Evolutionary conservation across 352 stramenopile species (phyloP).

Genomic region (Phytophthora cactorum): DNA sequence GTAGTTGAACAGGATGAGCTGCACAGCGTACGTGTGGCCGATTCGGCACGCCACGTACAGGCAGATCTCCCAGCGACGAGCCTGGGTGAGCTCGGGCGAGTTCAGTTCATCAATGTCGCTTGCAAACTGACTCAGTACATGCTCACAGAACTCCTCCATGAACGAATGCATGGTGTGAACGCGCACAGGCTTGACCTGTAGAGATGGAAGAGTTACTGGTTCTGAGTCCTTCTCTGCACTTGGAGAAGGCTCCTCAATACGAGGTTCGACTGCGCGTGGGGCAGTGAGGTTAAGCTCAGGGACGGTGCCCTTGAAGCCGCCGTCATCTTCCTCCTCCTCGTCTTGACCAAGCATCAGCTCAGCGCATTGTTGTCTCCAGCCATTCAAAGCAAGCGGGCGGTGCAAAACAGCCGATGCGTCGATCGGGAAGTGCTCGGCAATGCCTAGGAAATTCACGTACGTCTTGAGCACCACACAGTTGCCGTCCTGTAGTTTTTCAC

Average conservation of each 20-base stretch:
- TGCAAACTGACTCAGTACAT: conserved; percentile 65
- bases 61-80: conserved; percentile 76
- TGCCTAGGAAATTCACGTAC: conserved; percentile 61
- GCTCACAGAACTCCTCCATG: conserved; percentile 83
- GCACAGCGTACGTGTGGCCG: conserved; percentile 73
- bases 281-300: conserved; percentile 24
- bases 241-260: conserved; percentile 19
- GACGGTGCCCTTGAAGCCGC: conserved; percentile 6
- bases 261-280: conserved; percentile 18
- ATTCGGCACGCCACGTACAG: conserved; percentile 78
- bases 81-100: conserved; percentile 45
- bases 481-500: conserved; percentile 44
- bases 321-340: conserved; percentile 29
- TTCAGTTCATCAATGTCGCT: conserved; percentile 68
- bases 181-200: conserved; percentile 65
- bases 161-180: conserved; percentile 81
- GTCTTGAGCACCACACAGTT: conserved; percentile 51
- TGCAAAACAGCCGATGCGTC: conserved; percentile 35
- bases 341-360: conserved; percentile 54
- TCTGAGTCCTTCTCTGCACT: conserved; percentile 16
- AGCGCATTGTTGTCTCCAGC: conserved; percentile 64
- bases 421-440: conserved; percentile 51
- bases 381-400: conserved; percentile 50
- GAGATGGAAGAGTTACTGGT: conserved; percentile 40
- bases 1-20: conserved; percentile 81